phyloP scores from a whole-genome alignment of 1,284 basidiomycete species.

The Fereydounia khargensis region DNA sequence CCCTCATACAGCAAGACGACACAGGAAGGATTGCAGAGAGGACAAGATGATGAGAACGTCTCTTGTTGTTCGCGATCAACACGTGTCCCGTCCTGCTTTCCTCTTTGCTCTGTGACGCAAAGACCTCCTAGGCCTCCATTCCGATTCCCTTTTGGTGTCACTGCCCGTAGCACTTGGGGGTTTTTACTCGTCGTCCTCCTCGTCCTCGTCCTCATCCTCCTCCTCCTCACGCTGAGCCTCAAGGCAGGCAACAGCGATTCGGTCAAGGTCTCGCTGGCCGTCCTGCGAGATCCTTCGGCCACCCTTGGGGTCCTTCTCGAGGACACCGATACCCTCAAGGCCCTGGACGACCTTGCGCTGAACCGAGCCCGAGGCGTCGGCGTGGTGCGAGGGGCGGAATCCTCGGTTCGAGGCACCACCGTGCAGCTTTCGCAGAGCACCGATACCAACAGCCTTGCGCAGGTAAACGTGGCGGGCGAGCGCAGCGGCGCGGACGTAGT shows the following conservation, averaged over 20 bases:
- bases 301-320: slow-evolving; percentile 87
- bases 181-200: slow-evolving; percentile 67
- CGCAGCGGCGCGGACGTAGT: slow-evolving; percentile 97
- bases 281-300: slow-evolving; percentile 95
- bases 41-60: no score
- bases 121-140: no score
- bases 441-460: slow-evolving; percentile 96
- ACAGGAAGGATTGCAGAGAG: no score
- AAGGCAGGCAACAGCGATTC: slow-evolving; percentile 93
- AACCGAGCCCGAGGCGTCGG: slow-evolving; percentile 71
- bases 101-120: no score
- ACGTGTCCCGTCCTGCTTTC: no score
- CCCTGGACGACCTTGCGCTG: slow-evolving; percentile 76
- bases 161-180: no score
- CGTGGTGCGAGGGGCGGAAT: slow-evolving; percentile 92
- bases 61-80: no score
- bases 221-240: slow-evolving; percentile 81
- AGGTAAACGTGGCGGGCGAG: slow-evolving; percentile 99
- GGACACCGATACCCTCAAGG: slow-evolving; percentile 96
- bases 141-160: no score
- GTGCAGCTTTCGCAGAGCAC: slow-evolving; percentile 93
- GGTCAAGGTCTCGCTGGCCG: slow-evolving; percentile 93
- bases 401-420: slow-evolving; percentile 84
- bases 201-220: slow-evolving; percentile 82
- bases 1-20: no score